Evolutionary conservation across 805 yeast genomes (phyloP), one percentile per base, ranked within the genome.

Genomic region (Spathaspora arborariae): DNA sequence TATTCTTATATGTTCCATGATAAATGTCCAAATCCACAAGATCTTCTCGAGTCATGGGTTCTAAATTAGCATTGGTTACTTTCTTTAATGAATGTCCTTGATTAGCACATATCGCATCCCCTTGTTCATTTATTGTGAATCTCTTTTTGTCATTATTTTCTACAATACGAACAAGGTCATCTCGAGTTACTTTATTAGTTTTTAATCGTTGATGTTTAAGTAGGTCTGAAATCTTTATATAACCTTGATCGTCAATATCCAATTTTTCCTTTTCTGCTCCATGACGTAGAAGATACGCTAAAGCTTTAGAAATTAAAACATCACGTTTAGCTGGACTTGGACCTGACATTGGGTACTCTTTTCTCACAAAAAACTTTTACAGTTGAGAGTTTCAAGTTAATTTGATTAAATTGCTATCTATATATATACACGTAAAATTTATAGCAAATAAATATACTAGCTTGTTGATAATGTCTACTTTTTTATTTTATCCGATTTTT

Each of bases 251-350:
- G 56, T 85, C 87, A 2, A 94, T 86, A 2, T 67, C 52, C 11
- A 94, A 63, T 0, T 77, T 74, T 55, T 88, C 94, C 44, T 80
- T 76, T 13, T 65, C 59, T 0, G 98, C 98, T 3, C 86, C 88
- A 59, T 92, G 99, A n/a, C 99, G 73, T 1, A 92, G 75, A 1
- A 94, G 68, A 54, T 85, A 83, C 5, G 96, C 78, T 24, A 94
- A 68, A 0, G 87, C 72, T 53, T 87, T 87, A 5, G 97, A 88
- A 15, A 90, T 81, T 34, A 64, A 67, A 5, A 74, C 58, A 48
- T 78, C 81, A 56, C 87, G 62, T 42, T 54, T 57, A 7, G 15
- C 27, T 20, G 48, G 50, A 5, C 22, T 44, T 21, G 48, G 44
- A 11, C 48, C 44, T 36, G 54, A 42, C 54, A 51, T 22, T 22